Base-by-base conservation (phyloP, 2,329 filamentous ascomycete genomes). In the Graphium sp. region DNA sequence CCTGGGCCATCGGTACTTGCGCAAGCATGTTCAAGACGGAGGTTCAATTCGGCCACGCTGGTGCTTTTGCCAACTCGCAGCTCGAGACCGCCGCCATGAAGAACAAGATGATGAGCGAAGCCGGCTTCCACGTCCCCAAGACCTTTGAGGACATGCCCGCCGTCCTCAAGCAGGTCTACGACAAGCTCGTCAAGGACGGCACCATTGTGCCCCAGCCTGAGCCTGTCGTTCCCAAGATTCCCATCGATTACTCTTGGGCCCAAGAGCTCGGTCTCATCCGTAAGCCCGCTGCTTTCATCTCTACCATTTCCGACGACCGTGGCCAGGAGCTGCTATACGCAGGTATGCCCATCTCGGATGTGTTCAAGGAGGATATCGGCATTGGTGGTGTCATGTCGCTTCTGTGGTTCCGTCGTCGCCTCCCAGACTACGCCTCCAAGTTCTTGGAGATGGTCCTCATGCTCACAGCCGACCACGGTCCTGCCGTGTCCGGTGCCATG, bases 381-480 rank as follows among this genome's bases (percentile, higher is more conserved):
- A 95, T 98, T 45, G 89, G 89, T 55, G 89, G 89, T 78, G 89
- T 98, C 62, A 98, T 98, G 89, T 94, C 89, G 35, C 74, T 98
- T 33, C 69, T 98, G 45, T 98, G 89, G 89, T 98, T 98, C 84
- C 87, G 89, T 50, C 85, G 89, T 58, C 81, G 89, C 51, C 79
- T 98, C 37, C 89, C 89, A 38, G 66, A 78, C 50, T 95, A 94
- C 55, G 89, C 89, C 49, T 91, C 83, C 70, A 92, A 92, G 64
- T 98, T 98, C 71, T 64, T 98, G 44, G 89, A 98, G 70, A 98
- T 98, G 89, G 89, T 98, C 41, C 87, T 98, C 56, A 98, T 98
- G 89, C 74, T 98, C 50, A 98, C 89, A 50, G 89, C 89, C 46
- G 89, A 98, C 52, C 89, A 98, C 74, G 89, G 89, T 60, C 89